A percentile compares a stretch with the other conserved stretches of the same genome.
Conservation (phyloP, 176 grass and related monocot species). For the Rhynchospora pubera region DNA sequence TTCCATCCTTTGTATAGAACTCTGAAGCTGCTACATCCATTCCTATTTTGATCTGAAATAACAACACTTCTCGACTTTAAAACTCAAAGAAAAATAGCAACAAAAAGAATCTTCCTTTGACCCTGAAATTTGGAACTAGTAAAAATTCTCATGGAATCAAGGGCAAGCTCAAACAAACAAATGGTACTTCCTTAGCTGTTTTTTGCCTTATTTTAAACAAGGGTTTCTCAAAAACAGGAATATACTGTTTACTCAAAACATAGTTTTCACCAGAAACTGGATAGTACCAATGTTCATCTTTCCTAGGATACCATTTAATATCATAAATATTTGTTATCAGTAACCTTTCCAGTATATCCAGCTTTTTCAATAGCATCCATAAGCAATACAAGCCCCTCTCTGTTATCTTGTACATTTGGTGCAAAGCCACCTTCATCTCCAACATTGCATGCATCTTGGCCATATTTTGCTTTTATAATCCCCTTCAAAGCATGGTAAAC, state of each 20-base stretch:
- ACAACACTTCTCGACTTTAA: constrained; percentile 3
- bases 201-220: background rate
- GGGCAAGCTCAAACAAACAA: background rate
- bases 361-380: constrained; percentile 97
- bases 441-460: constrained; percentile 97
- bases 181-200: background rate
- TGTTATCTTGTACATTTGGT: constrained; percentile 98
- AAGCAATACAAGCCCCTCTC: constrained; percentile 90
- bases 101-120: background rate
- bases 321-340: background rate
- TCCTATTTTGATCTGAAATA: constrained; percentile 89
- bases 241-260: too few relatives aligned
- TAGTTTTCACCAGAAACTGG: background rate
- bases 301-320: constrained; percentile 1
- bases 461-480: constrained; percentile 97
- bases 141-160: background rate
- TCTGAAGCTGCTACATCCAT: constrained; percentile 98
- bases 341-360: constrained; percentile 82
- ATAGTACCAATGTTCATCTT: background rate
- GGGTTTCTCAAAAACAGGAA: background rate
- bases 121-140: background rate
- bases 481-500: constrained; percentile 89
- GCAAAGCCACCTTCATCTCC: constrained; percentile 98
- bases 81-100: background rate
- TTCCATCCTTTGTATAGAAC: constrained; percentile 75